Evolutionary conservation across 805 yeast species (phyloP).

Genomic region (Candida pseudofarinosa): DNA sequence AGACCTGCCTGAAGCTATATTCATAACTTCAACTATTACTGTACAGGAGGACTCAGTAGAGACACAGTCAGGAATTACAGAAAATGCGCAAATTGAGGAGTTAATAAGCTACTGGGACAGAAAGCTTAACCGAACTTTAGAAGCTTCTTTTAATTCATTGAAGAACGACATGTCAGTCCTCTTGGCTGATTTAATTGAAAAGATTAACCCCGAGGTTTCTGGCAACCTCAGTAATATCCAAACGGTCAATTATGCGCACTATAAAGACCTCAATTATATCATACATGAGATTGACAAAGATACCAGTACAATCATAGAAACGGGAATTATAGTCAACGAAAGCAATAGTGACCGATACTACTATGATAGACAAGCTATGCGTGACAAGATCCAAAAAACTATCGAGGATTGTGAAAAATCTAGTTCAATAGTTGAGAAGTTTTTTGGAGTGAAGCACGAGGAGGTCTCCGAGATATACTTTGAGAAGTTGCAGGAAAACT

Average conservation of each 20-base stretch:
- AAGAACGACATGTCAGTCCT: constrained; percentile 27
- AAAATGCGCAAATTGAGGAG: constrained; percentile 18
- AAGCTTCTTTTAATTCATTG: constrained; percentile 30
- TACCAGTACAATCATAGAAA: constrained; percentile 18
- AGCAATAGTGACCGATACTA: constrained; percentile 8
- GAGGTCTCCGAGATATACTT: constrained; percentile 27
- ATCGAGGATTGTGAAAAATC: constrained; percentile 19
- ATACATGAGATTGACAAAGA: constrained; percentile 32
- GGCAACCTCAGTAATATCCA: constrained; percentile 25
- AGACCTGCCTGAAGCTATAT: constrained; percentile 18
- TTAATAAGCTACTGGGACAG: constrained; percentile 30
- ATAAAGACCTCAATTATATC: constrained; percentile 26
- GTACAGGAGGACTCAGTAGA: background rate
- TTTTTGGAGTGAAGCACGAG: constrained; percentile 24
- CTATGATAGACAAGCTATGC: constrained; percentile 30
- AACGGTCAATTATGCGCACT: constrained; percentile 22
- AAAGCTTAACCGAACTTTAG: constrained; percentile 30
- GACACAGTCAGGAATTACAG: constrained; percentile 10
- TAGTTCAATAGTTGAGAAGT: constrained; percentile 18
- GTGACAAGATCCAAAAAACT: constrained; percentile 28
- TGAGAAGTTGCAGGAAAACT: constrained; percentile 35
- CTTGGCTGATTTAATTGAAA: constrained; percentile 20
- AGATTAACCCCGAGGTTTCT: constrained; percentile 21
- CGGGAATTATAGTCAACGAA: constrained; percentile 8
- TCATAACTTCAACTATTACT: constrained; percentile 20